phyloP scores from a whole-genome alignment of 78 protist genomes.

The Dictyostelium firmibasis region DNA sequence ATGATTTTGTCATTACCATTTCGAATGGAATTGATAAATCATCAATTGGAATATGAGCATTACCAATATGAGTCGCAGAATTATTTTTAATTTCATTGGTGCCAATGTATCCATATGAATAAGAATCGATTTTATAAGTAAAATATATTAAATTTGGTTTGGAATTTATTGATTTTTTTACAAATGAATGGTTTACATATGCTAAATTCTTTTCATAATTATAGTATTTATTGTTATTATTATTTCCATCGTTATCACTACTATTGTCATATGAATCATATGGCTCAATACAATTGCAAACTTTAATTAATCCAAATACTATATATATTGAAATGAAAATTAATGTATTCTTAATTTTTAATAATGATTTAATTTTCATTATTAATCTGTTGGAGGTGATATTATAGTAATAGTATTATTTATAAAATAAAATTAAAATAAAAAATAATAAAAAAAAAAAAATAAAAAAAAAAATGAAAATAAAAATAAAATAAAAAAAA shows the following conservation, averaged over 20 bases:
- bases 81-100: not conserved
- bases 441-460: not conserved
- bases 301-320: not conserved
- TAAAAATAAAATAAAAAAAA: too few species aligned
- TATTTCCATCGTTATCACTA: not conserved
- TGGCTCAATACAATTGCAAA: not conserved
- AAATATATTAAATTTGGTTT: not conserved
- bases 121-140: not conserved
- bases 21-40: not conserved
- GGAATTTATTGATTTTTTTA: not conserved
- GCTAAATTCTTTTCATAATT: not conserved
- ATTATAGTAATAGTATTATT: too few species aligned
- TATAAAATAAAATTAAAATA: too few species aligned
- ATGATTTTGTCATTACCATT: not conserved
- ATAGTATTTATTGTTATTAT: not conserved
- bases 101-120: not conserved
- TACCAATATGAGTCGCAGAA: not conserved
- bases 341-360: not conserved
- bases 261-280: not conserved
- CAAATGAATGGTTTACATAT: not conserved
- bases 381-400: too few species aligned
- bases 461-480: not conserved
- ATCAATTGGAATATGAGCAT: not conserved
- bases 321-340: not conserved
- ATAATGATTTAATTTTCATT: not conserved